Conservation (phyloP, 164 flowering plant species). For the Tinospora cordifolia region DNA sequence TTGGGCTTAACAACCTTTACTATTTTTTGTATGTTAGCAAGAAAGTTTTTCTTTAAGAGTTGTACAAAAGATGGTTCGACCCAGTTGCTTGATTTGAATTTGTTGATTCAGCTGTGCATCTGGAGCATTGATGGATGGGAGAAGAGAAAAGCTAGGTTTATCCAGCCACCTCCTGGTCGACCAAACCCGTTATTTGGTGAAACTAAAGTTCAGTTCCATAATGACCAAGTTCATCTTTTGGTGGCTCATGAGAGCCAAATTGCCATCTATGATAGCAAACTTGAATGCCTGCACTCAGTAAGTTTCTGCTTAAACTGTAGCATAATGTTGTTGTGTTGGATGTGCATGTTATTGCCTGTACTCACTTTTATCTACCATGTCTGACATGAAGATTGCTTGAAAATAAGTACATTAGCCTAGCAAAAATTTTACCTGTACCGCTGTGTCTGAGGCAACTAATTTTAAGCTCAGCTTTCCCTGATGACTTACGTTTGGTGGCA, state of each 20-base stretch:
- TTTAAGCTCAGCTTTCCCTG: too few relatives aligned
- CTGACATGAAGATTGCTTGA: too few relatives aligned
- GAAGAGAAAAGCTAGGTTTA: slow-evolving; percentile 43
- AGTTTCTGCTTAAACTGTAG: slow-evolving; percentile 13
- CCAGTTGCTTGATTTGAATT: neutral
- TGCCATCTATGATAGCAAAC: slow-evolving; percentile 55
- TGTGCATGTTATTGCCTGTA: neutral
- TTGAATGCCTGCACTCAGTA: slow-evolving; percentile 50
- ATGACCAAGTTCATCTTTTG: slow-evolving; percentile 53
- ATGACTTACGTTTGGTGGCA: too few relatives aligned
- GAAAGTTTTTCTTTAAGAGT: too few relatives aligned
- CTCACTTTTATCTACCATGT: neutral
- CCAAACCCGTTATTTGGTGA: slow-evolving; percentile 43
- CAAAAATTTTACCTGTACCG: too few relatives aligned
- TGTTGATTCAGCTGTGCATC: slow-evolving; percentile 38
- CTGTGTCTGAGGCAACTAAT: too few relatives aligned
- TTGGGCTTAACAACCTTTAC: neutral
- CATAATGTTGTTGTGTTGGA: neutral
- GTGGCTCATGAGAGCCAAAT: slow-evolving; percentile 68
- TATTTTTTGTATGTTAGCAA: too few relatives aligned
- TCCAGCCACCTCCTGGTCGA: slow-evolving; percentile 53
- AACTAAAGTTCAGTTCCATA: slow-evolving; percentile 66
- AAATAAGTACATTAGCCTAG: too few relatives aligned
- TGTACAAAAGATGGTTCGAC: neutral
- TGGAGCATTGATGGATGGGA: slow-evolving; percentile 74